These are phyloP conservation scores for Encephalitozoon hellem DNA, from an alignment of 371 early-diverging fungal species.

Conservation along the genomic window DNA sequence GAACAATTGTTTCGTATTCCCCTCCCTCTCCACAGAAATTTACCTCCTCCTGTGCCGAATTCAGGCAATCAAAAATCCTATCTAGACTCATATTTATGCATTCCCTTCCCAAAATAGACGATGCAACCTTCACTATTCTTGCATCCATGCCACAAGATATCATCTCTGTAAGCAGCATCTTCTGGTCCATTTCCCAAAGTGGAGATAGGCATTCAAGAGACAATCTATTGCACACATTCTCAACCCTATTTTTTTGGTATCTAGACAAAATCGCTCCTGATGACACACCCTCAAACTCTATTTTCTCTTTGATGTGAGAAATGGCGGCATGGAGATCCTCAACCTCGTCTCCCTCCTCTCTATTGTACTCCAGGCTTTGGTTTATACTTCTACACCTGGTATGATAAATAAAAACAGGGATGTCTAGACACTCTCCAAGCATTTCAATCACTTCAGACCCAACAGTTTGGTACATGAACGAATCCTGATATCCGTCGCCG, in stretches of 20 bases:
- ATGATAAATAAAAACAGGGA: slow-evolving; percentile 74
- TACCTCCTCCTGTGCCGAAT: slow-evolving; percentile 63
- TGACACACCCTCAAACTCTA: slow-evolving; percentile 76
- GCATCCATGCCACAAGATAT: slow-evolving; percentile 71
- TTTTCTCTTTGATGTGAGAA: slow-evolving; percentile 66
- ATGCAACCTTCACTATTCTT: slow-evolving; percentile 83
- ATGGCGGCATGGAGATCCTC: slow-evolving; percentile 80
- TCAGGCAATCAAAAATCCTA: slow-evolving; percentile 37
- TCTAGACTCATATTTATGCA: slow-evolving; percentile 38
- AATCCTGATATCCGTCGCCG: slow-evolving; percentile 74
- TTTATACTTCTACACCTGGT: slow-evolving; percentile 68
- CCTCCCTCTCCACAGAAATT: slow-evolving; percentile 98
- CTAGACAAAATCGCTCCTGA: slow-evolving; percentile 91
- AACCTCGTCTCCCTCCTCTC: slow-evolving; percentile 73
- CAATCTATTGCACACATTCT: slow-evolving; percentile 76
- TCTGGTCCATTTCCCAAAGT: slow-evolving; percentile 82
- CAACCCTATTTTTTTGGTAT: slow-evolving; percentile 90
- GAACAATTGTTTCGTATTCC: slow-evolving; percentile 88
- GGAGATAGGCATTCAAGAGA: slow-evolving; percentile 72
- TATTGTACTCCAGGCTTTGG: slow-evolving; percentile 61
- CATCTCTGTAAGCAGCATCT: slow-evolving; percentile 77
- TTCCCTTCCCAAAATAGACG: slow-evolving; percentile 61
- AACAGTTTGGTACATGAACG: slow-evolving; percentile 96
- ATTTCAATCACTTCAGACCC: slow-evolving; percentile 77
- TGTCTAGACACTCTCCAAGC: slow-evolving; percentile 74